Evolutionary conservation across 192 early-diverging fungal genomes (phyloP), one percentile per base, ranked within the genome.

Genomic region (Coemansia sp.): DNA sequence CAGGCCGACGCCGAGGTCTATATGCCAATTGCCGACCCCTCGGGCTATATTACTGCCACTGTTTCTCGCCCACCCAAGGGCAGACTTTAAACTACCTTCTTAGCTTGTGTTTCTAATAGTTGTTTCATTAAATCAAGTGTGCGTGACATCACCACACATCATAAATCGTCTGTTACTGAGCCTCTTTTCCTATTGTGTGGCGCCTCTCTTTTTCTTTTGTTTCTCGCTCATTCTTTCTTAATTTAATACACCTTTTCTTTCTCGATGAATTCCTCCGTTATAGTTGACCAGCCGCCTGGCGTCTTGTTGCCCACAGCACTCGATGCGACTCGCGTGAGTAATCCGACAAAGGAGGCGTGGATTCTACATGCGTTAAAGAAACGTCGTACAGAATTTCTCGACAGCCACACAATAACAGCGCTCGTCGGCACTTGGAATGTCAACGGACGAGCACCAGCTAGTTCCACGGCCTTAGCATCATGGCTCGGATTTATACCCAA

Each of bases 341-440:
- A 68, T 32, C 70, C 66, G 21, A 75, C 78, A 27, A 82, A 82
- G 17, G 80, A 82, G 34, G 80, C 80, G 29, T 82, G 80, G 80
- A 68, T 82, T 25, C 72, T 74, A 11, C 71, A 76, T 25, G 74
- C 80, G 37, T 62, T 82, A 29, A 68, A 70, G 41, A 74, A 74
- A 42, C 71, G 75, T 23, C 68, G 69, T 0, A n/a, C 45, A 10
- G 72, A 80, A 63, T 85, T 85, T 38, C 44, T 80, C 31, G 41
- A 61, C 36, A 70, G 41, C 25, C 53, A 72, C 34, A 45, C 17
- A 25, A 69, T 80, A 6, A 53, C 85, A 29, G 83, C 90, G 2
- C 94, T 95, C 76, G 85, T 90, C 1, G 94, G 94, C 2, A 94
- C 95, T 1, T 98, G 93, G 90, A 98, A 98, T 73, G 93, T 96